phyloP scores from a whole-genome alignment of 2,329 filamentous ascomycete genomes.

The Xylogone sp. region DNA sequence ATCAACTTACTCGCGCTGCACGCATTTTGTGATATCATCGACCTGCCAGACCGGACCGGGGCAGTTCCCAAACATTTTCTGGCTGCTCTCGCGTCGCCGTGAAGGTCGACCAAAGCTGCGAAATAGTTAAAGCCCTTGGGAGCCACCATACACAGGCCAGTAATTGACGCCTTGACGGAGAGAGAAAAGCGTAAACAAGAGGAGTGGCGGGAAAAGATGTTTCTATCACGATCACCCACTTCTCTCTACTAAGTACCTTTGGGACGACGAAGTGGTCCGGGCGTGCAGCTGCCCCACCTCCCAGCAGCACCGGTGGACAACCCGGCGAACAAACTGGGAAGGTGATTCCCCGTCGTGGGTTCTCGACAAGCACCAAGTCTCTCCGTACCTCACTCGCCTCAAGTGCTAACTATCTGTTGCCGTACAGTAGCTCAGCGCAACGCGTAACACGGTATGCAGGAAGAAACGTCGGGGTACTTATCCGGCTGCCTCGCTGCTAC shows the following conservation, averaged over 20 bases:
- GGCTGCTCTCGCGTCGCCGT: neutral
- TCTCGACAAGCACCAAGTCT: too few relatives aligned
- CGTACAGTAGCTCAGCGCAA: too few relatives aligned
- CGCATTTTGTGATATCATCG: constrained; percentile 62
- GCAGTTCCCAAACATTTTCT: constrained; percentile 23
- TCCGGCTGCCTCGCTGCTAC: too few relatives aligned
- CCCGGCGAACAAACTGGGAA: neutral
- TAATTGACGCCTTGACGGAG: neutral
- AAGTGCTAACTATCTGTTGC: too few relatives aligned
- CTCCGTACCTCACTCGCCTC: too few relatives aligned
- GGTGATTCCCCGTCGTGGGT: neutral
- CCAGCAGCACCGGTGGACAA: neutral
- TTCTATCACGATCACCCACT: neutral
- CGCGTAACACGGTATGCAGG: too few relatives aligned
- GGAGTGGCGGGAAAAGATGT: neutral
- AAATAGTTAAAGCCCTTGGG: neutral
- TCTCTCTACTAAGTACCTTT: neutral
- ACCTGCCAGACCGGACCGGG: constrained; percentile 46
- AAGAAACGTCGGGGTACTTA: too few relatives aligned
- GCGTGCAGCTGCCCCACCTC: neutral
- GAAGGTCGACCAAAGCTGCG: neutral
- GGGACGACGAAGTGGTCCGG: neutral
- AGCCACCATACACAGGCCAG: neutral
- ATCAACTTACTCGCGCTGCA: constrained; percentile 61
- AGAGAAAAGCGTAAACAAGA: neutral